phyloP scores from a whole-genome alignment of 805 yeast genomes.

The Suhomyces sp. region DNA sequence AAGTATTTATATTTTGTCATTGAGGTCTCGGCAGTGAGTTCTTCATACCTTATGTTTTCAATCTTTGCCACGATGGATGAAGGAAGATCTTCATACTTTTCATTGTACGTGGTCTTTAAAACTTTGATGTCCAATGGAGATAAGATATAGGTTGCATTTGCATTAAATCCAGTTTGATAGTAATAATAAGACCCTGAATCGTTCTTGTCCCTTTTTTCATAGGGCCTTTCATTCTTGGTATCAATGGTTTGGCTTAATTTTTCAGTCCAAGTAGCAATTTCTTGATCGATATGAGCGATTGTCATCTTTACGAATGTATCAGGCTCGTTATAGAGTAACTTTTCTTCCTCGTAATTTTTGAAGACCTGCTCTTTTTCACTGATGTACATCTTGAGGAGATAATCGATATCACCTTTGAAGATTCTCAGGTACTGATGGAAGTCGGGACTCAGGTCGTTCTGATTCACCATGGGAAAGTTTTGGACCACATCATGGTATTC shows the following conservation, averaged over 20 bases:
- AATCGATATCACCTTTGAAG: slow-evolving; percentile 61
- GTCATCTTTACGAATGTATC: slow-evolving; percentile 58
- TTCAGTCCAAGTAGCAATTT: slow-evolving; percentile 38
- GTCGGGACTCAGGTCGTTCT: slow-evolving; percentile 20
- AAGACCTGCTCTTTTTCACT: slow-evolving; percentile 57
- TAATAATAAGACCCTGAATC: slow-evolving; percentile 56
- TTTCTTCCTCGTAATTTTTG: slow-evolving; percentile 55
- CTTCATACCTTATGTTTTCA: slow-evolving; percentile 69
- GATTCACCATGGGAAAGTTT: slow-evolving; percentile 57
- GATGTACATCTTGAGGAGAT: slow-evolving; percentile 53
- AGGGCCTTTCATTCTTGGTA: slow-evolving; percentile 20
- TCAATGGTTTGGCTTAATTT: slow-evolving; percentile 20
- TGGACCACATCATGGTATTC: slow-evolving; percentile 27
- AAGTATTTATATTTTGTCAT: slow-evolving; percentile 67
- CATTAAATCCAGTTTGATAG: slow-evolving; percentile 74
- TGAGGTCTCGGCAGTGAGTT: slow-evolving; percentile 58
- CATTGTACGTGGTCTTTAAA: slow-evolving; percentile 57
- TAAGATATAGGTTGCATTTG: slow-evolving; percentile 61
- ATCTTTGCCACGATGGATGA: slow-evolving; percentile 56
- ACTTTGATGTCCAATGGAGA: slow-evolving; percentile 81
- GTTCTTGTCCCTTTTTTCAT: background rate
- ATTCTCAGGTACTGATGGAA: slow-evolving; percentile 57
- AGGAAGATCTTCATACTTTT: slow-evolving; percentile 66
- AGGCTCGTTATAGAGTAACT: slow-evolving; percentile 57
- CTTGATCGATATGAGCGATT: slow-evolving; percentile 49